Percentiles rank a stretch among this genome's conserved stretches.
phyloP scores from a whole-genome alignment of 305 asterid genomes.

The Fraxinus sp. region DNA sequence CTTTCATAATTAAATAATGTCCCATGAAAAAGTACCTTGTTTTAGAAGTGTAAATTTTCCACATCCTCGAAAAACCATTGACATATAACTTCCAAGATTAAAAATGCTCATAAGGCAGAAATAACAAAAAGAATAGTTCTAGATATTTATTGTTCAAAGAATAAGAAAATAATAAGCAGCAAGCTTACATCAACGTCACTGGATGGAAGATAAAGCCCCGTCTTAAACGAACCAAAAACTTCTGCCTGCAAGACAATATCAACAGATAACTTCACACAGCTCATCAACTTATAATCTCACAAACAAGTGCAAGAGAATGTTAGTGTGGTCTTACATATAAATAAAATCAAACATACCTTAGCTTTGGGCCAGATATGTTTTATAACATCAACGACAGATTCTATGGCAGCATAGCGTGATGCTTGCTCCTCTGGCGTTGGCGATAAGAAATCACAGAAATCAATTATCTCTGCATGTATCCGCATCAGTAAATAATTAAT shows the following conservation, averaged over 20 bases:
- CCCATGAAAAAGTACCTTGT: constrained; percentile 6
- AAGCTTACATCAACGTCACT: constrained; percentile 88
- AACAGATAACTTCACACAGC: neutral
- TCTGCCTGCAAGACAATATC: constrained; percentile 59
- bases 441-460: constrained; percentile 84
- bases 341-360: constrained; percentile 43
- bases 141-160: neutral
- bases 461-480: constrained; percentile 72
- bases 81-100: neutral
- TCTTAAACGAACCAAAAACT: constrained; percentile 91
- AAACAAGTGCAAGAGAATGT: neutral
- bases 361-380: constrained; percentile 85
- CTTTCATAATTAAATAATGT: neutral
- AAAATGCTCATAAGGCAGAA: neutral
- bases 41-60: neutral
- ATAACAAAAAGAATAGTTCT: neutral
- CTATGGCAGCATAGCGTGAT: constrained; percentile 71
- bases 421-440: constrained; percentile 83
- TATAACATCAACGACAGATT: constrained; percentile 70
- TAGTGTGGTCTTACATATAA: neutral
- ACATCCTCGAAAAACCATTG: neutral
- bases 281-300: neutral
- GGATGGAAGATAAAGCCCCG: constrained; percentile 94
- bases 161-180: neutral
- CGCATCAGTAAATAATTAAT: neutral